These are phyloP conservation scores for Yamadazyma kitorensis DNA, from an alignment of 805 yeast genomes.

Conservation along the genomic window DNA sequence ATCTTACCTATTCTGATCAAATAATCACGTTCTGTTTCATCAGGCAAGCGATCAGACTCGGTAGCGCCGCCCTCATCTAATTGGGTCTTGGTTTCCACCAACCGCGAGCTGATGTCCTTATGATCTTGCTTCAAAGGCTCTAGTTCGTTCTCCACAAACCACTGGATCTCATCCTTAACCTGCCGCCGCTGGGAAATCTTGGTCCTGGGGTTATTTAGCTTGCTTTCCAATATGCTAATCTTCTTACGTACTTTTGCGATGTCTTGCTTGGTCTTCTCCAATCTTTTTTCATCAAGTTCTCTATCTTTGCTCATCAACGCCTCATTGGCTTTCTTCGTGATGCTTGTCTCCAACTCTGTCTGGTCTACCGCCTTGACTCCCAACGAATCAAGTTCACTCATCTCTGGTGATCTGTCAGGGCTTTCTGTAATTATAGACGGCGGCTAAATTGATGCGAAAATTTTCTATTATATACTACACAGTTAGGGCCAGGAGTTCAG, in stretches of 20 bases:
- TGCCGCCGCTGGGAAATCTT: conserved; percentile 63
- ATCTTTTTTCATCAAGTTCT: conserved; percentile 71
- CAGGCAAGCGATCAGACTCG: conserved; percentile 43
- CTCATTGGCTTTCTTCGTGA: conserved; percentile 66
- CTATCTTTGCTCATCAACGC: conserved; percentile 59
- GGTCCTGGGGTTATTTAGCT: conserved; percentile 50
- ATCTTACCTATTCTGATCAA: conserved; percentile 86
- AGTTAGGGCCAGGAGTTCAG: too few relatives aligned
- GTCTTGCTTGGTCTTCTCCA: conserved; percentile 61
- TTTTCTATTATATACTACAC: too few relatives aligned
- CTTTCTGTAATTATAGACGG: too few relatives aligned
- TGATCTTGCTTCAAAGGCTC: conserved; percentile 57
- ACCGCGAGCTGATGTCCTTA: conserved; percentile 46
- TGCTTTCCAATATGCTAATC: conserved; percentile 45
- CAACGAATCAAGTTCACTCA: conserved; percentile 17
- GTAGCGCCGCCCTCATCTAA: conserved; percentile 25
- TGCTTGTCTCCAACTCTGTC: conserved; percentile 67
- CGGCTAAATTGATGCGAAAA: too few relatives aligned
- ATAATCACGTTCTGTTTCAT: conserved; percentile 78
- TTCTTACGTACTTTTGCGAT: conserved; percentile 43
- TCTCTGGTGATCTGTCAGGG: too few relatives aligned
- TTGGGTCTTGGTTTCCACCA: conserved; percentile 34
- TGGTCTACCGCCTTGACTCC: conserved; percentile 69
- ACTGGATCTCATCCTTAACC: conserved; percentile 51
- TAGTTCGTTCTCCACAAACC: conserved; percentile 50